phyloP scores from a whole-genome alignment of 2,329 filamentous ascomycete species.

The Pseudogymnoascus sp. region DNA sequence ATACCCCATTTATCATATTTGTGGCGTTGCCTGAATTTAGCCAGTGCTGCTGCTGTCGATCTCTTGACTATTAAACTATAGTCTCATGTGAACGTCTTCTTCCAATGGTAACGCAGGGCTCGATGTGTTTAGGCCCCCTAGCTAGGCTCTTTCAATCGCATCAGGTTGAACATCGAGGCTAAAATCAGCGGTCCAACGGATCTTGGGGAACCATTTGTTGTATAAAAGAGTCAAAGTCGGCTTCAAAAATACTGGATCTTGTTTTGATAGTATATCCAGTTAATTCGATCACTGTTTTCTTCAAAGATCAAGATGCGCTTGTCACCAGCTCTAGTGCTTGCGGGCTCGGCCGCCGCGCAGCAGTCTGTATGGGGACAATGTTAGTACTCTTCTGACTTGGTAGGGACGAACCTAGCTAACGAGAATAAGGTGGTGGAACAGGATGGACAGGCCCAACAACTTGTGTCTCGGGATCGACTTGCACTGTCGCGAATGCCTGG shows the following conservation, averaged over 20 bases:
- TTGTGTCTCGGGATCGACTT: slow-evolving; percentile 18
- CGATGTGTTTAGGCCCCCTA: background rate
- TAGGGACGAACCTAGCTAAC: background rate
- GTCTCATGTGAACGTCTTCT: background rate
- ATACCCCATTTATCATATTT: background rate
- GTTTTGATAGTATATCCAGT: background rate
- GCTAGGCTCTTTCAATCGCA: background rate
- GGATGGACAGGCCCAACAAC: slow-evolving; percentile 17
- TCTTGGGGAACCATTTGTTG: background rate
- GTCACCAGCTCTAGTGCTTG: background rate
- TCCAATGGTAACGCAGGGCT: background rate
- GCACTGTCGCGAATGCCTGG: slow-evolving; percentile 18
- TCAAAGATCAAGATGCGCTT: background rate
- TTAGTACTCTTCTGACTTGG: background rate
- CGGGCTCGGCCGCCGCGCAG: background rate
- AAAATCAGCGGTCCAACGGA: background rate
- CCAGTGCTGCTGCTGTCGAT: background rate
- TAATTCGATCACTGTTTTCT: background rate
- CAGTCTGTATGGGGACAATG: slow-evolving; percentile 2
- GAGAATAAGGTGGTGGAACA: slow-evolving; percentile 11
- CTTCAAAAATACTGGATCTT: background rate
- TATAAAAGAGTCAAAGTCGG: background rate
- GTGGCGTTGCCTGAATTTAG: background rate
- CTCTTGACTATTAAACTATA: background rate
- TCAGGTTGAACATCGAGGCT: background rate